A percentile compares a stretch with the other conserved stretches of the same genome.
Conservation (phyloP, 2,329 filamentous ascomycete species). For the Beauveria sp. region DNA sequence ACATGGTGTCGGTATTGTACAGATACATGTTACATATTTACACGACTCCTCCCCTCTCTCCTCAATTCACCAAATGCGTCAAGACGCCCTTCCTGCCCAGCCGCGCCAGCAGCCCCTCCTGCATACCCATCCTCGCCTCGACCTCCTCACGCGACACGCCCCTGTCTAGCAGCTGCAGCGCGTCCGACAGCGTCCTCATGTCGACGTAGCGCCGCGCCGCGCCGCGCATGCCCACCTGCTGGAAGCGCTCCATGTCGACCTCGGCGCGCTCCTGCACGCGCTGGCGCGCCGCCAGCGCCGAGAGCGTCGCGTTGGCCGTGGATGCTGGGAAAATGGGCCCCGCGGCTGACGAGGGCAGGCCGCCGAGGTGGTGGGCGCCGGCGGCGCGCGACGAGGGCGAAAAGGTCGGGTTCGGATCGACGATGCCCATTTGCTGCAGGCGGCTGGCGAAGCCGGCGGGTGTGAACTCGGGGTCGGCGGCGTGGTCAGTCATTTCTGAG, state of each 20-base stretch:
- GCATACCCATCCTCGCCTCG: slow-evolving; percentile 38
- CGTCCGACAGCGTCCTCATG: slow-evolving; percentile 38
- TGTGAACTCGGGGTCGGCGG: slow-evolving; percentile 32
- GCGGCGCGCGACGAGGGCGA: slow-evolving; percentile 43
- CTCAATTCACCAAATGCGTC: slow-evolving; percentile 6
- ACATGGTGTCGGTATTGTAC: slow-evolving; percentile 2
- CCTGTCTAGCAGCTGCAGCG: slow-evolving; percentile 34
- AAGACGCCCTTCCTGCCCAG: slow-evolving; percentile 28
- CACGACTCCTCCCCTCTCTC: neutral
- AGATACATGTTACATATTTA: neutral
- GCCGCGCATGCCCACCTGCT: slow-evolving; percentile 20
- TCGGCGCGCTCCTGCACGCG: slow-evolving; percentile 35
- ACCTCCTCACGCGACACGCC: slow-evolving; percentile 34
- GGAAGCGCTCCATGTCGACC: slow-evolving; percentile 34
- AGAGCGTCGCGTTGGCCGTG: slow-evolving; percentile 36
- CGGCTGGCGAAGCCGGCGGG: slow-evolving; percentile 42
- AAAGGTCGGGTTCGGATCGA: slow-evolving; percentile 44
- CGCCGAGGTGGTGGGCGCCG: slow-evolving; percentile 9
- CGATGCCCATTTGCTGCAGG: slow-evolving; percentile 47
- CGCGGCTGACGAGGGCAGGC: slow-evolving; percentile 15
- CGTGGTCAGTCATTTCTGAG: slow-evolving; percentile 27
- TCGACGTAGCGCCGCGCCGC: slow-evolving; percentile 39
- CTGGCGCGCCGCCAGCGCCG: slow-evolving; percentile 41
- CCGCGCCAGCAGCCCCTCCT: slow-evolving; percentile 35
- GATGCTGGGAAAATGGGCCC: slow-evolving; percentile 23